These are phyloP conservation scores for Tolypocladium guangdongense DNA, from an alignment of 2,329 filamentous ascomycete species.

Conservation along the genomic window DNA sequence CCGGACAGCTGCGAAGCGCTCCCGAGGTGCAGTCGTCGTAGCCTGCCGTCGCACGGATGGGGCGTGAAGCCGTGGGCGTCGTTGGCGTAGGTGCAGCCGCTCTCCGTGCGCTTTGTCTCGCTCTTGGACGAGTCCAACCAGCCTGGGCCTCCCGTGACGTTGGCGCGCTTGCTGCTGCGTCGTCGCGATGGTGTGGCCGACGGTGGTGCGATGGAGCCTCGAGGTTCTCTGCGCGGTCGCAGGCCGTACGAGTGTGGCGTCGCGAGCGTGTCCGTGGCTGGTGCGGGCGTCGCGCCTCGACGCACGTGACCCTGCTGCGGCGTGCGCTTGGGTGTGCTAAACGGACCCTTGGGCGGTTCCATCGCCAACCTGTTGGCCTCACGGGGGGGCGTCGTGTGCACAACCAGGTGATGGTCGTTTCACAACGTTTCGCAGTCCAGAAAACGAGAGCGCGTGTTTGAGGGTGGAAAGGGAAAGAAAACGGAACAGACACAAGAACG, in stretches of 20 bases:
- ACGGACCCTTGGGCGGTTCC: too few relatives aligned
- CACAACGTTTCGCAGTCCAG: too few relatives aligned
- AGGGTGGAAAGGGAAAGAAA: too few relatives aligned
- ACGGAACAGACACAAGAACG: background rate
- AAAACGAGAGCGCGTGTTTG: too few relatives aligned
- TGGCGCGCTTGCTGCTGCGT: background rate
- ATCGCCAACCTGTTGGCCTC: too few relatives aligned
- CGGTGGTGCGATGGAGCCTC: slow-evolving; percentile 4
- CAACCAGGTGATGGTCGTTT: too few relatives aligned
- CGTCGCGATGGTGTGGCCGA: slow-evolving; percentile 11
- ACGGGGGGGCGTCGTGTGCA: too few relatives aligned
- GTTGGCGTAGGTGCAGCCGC: background rate
- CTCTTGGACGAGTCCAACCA: background rate
- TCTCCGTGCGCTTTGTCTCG: background rate
- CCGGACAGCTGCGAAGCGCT: slow-evolving; percentile 8
- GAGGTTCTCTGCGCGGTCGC: slow-evolving; percentile 14
- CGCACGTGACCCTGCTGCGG: background rate
- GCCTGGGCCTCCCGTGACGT: background rate
- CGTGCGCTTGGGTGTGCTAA: too few relatives aligned
- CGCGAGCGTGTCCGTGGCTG: slow-evolving; percentile 8
- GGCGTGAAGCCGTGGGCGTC: background rate
- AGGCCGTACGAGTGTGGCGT: slow-evolving; percentile 12
- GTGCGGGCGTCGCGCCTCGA: background rate
- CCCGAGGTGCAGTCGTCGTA: background rate
- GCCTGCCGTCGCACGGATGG: background rate